Percentiles rank a stretch among this genome's conserved stretches.
Conservation (phyloP, 768 basidiomycete genomes). For the Boletus pseudo-olivaceus region DNA sequence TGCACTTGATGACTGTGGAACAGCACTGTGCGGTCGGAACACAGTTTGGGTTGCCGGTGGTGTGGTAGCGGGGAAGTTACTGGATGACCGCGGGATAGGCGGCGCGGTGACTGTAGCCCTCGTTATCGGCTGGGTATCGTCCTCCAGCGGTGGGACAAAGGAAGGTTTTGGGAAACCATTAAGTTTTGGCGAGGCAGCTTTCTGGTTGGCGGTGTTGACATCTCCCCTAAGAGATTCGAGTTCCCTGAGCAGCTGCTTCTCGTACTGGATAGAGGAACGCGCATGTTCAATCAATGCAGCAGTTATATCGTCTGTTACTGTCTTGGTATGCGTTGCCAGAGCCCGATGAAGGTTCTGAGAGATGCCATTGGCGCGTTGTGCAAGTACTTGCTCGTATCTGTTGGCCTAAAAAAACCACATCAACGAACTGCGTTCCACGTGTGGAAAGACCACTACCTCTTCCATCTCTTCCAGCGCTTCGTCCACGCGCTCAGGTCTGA, state of each 20-base stretch:
- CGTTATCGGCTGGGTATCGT: slow-evolving; percentile 38
- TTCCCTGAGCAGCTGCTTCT: slow-evolving; percentile 83
- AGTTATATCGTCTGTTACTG: slow-evolving; percentile 89
- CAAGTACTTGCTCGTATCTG: slow-evolving; percentile 82
- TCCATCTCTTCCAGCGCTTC: slow-evolving; percentile 91
- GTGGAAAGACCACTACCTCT: slow-evolving; percentile 53
- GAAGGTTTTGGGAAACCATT: slow-evolving; percentile 59
- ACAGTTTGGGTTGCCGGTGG: slow-evolving; percentile 19
- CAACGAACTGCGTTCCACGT: slow-evolving; percentile 3
- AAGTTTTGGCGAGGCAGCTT: slow-evolving; percentile 43
- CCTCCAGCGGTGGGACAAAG: slow-evolving; percentile 62
- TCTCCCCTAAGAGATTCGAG: slow-evolving; percentile 81
- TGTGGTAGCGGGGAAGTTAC: slow-evolving; percentile 18
- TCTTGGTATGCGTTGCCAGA: slow-evolving; percentile 76
- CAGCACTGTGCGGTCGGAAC: slow-evolving; percentile 29
- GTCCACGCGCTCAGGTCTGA: slow-evolving; percentile 80
- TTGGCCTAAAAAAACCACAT: slow-evolving; percentile 58
- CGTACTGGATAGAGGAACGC: slow-evolving; percentile 87
- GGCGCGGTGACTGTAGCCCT: slow-evolving; percentile 21
- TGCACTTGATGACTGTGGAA: slow-evolving; percentile 50
- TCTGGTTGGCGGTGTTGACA: slow-evolving; percentile 63
- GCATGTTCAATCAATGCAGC: slow-evolving; percentile 90
- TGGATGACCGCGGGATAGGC: slow-evolving; percentile 18
- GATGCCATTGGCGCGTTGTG: slow-evolving; percentile 85
- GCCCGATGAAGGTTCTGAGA: slow-evolving; percentile 91